These are phyloP conservation scores for Penicillium verhagenii DNA, from an alignment of 495 filamentous ascomycete genomes.

Conservation along the genomic window DNA sequence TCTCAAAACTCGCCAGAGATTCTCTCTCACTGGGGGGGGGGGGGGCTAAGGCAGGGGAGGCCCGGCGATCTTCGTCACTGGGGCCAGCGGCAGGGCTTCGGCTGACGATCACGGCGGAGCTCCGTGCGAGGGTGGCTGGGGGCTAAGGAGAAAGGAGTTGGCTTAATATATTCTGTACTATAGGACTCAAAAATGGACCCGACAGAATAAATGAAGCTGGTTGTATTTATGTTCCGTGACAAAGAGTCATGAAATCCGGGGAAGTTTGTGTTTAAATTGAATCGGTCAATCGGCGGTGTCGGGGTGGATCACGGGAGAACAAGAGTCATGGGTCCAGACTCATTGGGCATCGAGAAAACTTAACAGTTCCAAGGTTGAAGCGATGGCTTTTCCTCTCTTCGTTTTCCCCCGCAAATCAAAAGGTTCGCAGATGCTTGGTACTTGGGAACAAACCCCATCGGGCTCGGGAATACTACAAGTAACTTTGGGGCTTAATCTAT, in stretches of 20 bases:
- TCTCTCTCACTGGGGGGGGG: neutral
- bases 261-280: neutral
- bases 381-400: neutral
- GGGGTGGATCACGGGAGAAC: neutral
- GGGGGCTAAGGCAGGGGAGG: slow-evolving; percentile 10
- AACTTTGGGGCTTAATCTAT: neutral
- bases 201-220: neutral
- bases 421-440: neutral
- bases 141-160: neutral
- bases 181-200: neutral
- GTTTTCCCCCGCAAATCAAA: neutral
- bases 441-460: neutral
- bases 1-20: neutral
- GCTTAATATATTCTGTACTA: neutral
- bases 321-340: neutral
- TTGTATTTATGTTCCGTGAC: neutral
- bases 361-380: neutral
- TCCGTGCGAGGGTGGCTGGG: slow-evolving; percentile 20
- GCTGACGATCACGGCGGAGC: slow-evolving; percentile 23
- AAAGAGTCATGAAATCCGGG: neutral
- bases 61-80: slow-evolving; percentile 17
- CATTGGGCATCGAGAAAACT: neutral
- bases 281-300: neutral
- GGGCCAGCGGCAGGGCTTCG: slow-evolving; percentile 20
- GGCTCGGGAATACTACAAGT: neutral